These are phyloP conservation scores for Agapanthus africanus DNA, from an alignment of 106 monocot species.

Conservation along the genomic window DNA sequence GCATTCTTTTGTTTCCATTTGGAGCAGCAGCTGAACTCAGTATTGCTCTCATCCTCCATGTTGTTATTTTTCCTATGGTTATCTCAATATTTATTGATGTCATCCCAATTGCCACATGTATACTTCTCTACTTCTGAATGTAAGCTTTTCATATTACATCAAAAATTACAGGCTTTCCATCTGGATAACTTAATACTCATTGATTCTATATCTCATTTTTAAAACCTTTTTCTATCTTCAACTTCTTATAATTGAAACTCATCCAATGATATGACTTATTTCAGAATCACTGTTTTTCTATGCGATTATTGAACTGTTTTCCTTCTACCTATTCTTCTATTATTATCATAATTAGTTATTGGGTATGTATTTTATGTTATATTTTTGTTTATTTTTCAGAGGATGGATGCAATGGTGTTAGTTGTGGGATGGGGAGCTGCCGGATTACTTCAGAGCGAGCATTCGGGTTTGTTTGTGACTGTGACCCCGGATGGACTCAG, in stretches of 20 bases:
- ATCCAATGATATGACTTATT: background rate
- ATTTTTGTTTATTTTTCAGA: constrained; percentile 1
- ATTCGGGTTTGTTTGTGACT: constrained; percentile 22
- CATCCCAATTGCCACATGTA: background rate
- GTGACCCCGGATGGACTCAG: constrained; percentile 17
- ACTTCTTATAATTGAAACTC: background rate
- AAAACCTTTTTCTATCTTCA: background rate
- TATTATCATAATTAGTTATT: too few relatives aligned
- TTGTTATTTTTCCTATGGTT: background rate
- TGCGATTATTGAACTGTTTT: background rate
- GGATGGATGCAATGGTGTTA: constrained; percentile 7
- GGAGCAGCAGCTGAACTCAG: background rate
- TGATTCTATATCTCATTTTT: background rate
- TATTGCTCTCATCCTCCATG: background rate
- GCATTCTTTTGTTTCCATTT: background rate
- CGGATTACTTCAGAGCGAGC: background rate
- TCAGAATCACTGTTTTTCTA: background rate
- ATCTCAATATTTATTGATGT: background rate
- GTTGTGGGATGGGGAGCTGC: constrained; percentile 27
- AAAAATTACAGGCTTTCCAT: background rate
- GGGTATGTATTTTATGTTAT: background rate
- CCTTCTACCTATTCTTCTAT: background rate
- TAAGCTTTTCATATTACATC: background rate
- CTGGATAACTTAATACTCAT: background rate
- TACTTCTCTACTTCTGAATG: background rate